A percentile compares a stretch with the other conserved stretches of the same genome.
Conservation (phyloP, 306 rosid genomes). For the Glycyrrhiza uralensis region DNA sequence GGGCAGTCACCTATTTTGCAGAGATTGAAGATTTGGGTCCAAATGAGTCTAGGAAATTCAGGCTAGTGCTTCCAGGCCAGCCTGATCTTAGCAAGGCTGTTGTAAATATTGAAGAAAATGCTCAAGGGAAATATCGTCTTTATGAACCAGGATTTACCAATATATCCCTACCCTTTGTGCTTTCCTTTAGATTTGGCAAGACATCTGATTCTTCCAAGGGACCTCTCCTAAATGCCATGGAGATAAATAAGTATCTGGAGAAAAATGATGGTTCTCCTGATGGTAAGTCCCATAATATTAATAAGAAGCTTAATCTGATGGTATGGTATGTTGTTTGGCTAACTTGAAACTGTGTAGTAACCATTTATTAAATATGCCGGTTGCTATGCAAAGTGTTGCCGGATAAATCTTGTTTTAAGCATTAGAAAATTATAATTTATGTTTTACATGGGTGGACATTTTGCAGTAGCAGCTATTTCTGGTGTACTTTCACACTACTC, state of each 20-base stretch:
- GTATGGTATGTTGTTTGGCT: slow-evolving; percentile 6
- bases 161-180: slow-evolving; percentile 74
- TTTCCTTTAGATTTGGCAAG: slow-evolving; percentile 74
- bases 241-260: slow-evolving; percentile 80
- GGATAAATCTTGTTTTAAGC: slow-evolving; percentile 6
- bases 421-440: slow-evolving; percentile 8
- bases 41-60: slow-evolving; percentile 77
- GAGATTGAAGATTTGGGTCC: slow-evolving; percentile 85
- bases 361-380: neutral
- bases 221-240: slow-evolving; percentile 92
- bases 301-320: slow-evolving; percentile 12
- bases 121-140: slow-evolving; percentile 80
- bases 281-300: slow-evolving; percentile 45
- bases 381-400: neutral
- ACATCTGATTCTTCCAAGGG: slow-evolving; percentile 79
- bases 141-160: slow-evolving; percentile 89
- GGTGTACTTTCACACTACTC: slow-evolving; percentile 59
- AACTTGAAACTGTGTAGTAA: neutral
- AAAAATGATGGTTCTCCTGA: slow-evolving; percentile 74
- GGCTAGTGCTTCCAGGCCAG: slow-evolving; percentile 76
- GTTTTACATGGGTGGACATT: slow-evolving; percentile 17
- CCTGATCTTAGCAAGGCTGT: slow-evolving; percentile 75
- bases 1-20: slow-evolving; percentile 89
- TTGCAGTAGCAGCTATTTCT: slow-evolving; percentile 59
- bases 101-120: slow-evolving; percentile 92